Conservation (phyloP, 371 early-diverging fungal genomes). For the Amoeboaphelidium occidentale region DNA sequence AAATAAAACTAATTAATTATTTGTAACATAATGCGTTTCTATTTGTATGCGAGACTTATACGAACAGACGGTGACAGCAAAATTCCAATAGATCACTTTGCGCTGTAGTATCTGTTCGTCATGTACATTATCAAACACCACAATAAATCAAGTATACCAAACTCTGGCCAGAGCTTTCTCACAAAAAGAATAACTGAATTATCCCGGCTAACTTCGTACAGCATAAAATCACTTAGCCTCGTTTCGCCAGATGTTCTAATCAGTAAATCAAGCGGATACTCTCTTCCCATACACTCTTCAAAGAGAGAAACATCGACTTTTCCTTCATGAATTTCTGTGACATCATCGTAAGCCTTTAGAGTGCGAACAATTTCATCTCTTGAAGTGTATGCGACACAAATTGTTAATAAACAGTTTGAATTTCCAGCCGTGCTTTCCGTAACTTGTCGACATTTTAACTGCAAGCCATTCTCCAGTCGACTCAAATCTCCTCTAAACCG, state of each 20-base stretch:
- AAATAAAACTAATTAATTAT: too few relatives aligned
- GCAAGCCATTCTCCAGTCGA: background rate
- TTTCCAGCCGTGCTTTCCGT: background rate
- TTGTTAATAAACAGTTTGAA: too few relatives aligned
- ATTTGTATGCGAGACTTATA: too few relatives aligned
- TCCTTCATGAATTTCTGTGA: background rate
- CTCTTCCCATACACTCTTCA: slow-evolving; percentile 3
- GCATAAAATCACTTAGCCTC: slow-evolving; percentile 85
- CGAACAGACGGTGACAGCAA: too few relatives aligned
- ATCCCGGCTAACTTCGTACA: slow-evolving; percentile 53
- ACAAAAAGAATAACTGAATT: slow-evolving; percentile 7
- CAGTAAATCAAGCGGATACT: slow-evolving; percentile 70
- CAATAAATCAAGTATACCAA: slow-evolving; percentile 6
- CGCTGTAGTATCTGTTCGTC: too few relatives aligned
- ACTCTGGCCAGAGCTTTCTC: slow-evolving; percentile 12
- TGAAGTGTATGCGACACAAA: too few relatives aligned
- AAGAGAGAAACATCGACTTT: background rate
- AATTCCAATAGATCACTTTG: too few relatives aligned
- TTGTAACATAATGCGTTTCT: too few relatives aligned
- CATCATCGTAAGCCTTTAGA: slow-evolving; percentile 1
- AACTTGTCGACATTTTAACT: background rate
- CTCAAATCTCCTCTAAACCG: slow-evolving; percentile 1
- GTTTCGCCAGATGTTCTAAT: slow-evolving; percentile 93
- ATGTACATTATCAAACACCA: background rate
- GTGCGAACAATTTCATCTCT: slow-evolving; percentile 53